Base-by-base conservation (phyloP, 2,329 filamentous ascomycete genomes). In the Cryphonectria carpinicola region DNA sequence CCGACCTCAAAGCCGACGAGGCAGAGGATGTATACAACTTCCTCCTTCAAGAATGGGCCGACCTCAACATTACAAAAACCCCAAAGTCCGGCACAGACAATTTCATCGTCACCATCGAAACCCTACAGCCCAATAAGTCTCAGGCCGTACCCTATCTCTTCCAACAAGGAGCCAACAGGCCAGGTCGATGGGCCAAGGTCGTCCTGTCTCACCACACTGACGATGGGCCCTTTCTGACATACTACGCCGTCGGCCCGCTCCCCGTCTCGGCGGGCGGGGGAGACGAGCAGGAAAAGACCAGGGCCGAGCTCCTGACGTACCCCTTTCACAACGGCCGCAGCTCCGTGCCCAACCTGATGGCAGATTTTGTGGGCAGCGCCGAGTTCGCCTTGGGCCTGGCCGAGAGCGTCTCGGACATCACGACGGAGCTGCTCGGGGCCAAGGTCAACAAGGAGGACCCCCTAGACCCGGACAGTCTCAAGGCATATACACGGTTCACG, bases 241-340 rank as follows among this genome's bases (percentile, higher is more conserved):
- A 86, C 72, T 85, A 83, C 73, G 83, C 84, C 79, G 80, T 86
- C 39, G 84, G 85, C 0, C 84, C 85, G 2, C 78, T 87, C 4
- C 85, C 85, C 1, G 78, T 85, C 4, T 77, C 76, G 10, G 67
- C 74, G 28, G 72, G 37, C 8, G 10, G 37, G 10, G 37, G 10
- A 39, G 37, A 39, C 13, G 37, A 11, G 37, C 37, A 39, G 37
- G 37, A 11, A 13, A 39, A 79, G 25, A 84, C 83, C 6, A 80
- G 73, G 22, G 76, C 83, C 37, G 73, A 80, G 67, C 79, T 80
- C 61, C 76, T 84, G 14, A 80, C 82, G 66, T 84, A 83, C 74
- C 76, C 80, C 25, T 83, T 81, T 77, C 84, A 83, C 75, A 82
- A 83, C 6, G 81, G 81, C 10, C 80, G 80, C 4, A 79, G 80